phyloP scores from a whole-genome alignment of 1,139 yeast genomes.

The Scheffersomyces insectosa region DNA sequence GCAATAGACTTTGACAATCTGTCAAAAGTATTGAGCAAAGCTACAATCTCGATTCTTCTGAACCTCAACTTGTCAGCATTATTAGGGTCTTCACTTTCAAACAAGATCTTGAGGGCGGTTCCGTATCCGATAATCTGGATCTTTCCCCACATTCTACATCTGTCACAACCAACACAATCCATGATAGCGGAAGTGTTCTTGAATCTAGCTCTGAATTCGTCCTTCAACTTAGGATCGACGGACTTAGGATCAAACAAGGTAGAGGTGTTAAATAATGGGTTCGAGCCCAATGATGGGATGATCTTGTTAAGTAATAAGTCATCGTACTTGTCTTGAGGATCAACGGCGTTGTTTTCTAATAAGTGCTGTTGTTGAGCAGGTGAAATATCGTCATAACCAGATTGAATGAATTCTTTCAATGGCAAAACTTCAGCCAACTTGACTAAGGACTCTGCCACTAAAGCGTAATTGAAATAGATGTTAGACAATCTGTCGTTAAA shows the following conservation, averaged over 20 bases:
- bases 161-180: constrained; percentile 98
- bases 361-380: constrained; percentile 19
- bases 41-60: constrained; percentile 85
- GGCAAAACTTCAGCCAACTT: constrained; percentile 47
- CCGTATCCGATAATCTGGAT: constrained; percentile 97
- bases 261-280: constrained; percentile 46
- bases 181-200: constrained; percentile 87
- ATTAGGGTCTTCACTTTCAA: constrained; percentile 62
- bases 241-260: constrained; percentile 56
- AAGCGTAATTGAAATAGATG: constrained; percentile 88
- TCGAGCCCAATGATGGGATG: constrained; percentile 26
- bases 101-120: constrained; percentile 85
- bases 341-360: constrained; percentile 47
- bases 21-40: constrained; percentile 88
- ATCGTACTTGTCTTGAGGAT: constrained; percentile 32
- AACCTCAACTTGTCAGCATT: constrained; percentile 45
- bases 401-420: constrained; percentile 26
- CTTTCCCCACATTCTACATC: constrained; percentile 98
- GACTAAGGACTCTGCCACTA: constrained; percentile 78
- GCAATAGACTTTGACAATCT: constrained; percentile 82
- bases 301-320: constrained; percentile 26
- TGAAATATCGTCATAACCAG: constrained; percentile 22
- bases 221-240: constrained; percentile 60
- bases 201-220: constrained; percentile 83
- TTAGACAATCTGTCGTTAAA: constrained; percentile 88